phyloP scores from a whole-genome alignment of 2,329 filamentous ascomycete species.

The Didymella keratinophila region DNA sequence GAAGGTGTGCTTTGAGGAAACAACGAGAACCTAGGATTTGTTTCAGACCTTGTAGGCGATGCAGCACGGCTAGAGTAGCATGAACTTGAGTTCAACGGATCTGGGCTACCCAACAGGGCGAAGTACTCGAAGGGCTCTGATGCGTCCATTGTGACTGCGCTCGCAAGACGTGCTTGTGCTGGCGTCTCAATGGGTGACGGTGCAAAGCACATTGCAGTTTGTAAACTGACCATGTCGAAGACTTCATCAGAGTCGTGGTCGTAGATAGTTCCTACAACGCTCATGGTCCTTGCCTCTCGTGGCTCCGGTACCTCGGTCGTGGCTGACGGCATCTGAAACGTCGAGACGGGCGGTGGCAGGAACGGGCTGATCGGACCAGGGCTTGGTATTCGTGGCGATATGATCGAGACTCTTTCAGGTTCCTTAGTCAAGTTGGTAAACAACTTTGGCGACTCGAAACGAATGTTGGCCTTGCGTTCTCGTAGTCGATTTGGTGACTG shows the following conservation, averaged over 20 bases:
- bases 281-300: background rate
- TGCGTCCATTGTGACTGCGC: background rate
- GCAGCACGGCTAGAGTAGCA: conserved; percentile 13
- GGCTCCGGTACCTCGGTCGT: background rate
- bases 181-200: conserved; percentile 11
- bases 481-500: conserved; percentile 8
- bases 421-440: conserved; percentile 6
- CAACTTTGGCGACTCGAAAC: conserved; percentile 11
- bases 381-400: conserved; percentile 18
- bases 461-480: conserved; percentile 15
- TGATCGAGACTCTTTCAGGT: conserved; percentile 13
- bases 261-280: conserved; percentile 3
- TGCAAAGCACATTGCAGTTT: conserved; percentile 11
- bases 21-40: conserved; percentile 2
- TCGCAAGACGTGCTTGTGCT: conserved; percentile 10
- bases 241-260: conserved; percentile 10
- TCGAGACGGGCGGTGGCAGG: conserved; percentile 11
- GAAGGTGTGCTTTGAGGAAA: background rate
- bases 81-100: conserved; percentile 8
- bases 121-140: background rate
- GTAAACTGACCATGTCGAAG: conserved; percentile 11
- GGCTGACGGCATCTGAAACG: background rate
- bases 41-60: conserved; percentile 4
- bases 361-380: conserved; percentile 15
- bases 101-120: conserved; percentile 2